Evolutionary conservation across 345 rosid species (phyloP).

Genomic region (Corchorus capsularis): DNA sequence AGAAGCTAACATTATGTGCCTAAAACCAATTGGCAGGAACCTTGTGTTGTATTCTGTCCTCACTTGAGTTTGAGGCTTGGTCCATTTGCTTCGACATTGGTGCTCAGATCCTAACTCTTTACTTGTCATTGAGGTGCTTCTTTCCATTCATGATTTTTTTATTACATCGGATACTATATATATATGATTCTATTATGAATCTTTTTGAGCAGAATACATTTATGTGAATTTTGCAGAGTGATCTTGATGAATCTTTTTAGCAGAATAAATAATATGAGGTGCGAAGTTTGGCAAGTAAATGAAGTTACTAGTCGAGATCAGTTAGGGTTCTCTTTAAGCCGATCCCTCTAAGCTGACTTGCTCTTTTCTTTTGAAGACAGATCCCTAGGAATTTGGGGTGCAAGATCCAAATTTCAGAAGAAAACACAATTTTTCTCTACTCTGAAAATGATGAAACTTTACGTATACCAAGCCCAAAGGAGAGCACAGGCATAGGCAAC

Average conservation of each 20-base stretch:
- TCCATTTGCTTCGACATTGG: slow-evolving; percentile 83
- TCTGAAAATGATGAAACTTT: too few species aligned
- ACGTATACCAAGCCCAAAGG: too few species aligned
- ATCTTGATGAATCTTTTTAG: slow-evolving; percentile 30
- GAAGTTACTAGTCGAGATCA: background rate
- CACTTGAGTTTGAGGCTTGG: slow-evolving; percentile 87
- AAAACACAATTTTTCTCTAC: too few species aligned
- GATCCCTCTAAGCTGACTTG: too few species aligned
- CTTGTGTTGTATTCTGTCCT: slow-evolving; percentile 74
- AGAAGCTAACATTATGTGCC: slow-evolving; percentile 31
- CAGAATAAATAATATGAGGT: background rate
- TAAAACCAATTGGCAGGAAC: slow-evolving; percentile 81
- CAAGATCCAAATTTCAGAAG: too few species aligned
- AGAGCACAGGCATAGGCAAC: slow-evolving; percentile 42
- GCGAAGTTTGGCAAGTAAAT: background rate
- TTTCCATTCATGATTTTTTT: slow-evolving; percentile 4
- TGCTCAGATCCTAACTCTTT: slow-evolving; percentile 62
- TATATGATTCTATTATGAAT: slow-evolving; percentile 8
- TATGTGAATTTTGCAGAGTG: slow-evolving; percentile 53
- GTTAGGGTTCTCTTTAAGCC: background rate
- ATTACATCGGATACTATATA: too few species aligned
- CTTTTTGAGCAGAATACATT: slow-evolving; percentile 14
- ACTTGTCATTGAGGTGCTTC: slow-evolving; percentile 76
- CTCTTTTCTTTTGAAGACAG: too few species aligned
- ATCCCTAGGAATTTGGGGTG: too few species aligned